phyloP scores from a whole-genome alignment of 2,329 filamentous ascomycete species.

The Colletotrichum zoysiae region DNA sequence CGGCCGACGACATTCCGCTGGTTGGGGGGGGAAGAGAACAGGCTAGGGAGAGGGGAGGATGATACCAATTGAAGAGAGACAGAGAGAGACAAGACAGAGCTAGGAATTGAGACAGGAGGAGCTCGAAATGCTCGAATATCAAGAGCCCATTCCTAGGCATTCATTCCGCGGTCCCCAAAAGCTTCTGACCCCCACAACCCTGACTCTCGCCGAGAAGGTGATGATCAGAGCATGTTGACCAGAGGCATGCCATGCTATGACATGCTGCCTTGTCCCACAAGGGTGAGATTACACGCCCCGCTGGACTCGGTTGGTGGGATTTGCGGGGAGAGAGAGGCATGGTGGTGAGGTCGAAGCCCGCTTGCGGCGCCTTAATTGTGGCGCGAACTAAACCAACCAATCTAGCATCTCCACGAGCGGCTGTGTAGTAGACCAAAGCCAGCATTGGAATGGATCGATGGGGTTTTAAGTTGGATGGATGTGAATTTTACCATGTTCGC shows the following conservation, averaged over 20 bases:
- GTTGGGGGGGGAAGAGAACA: not conserved
- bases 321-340: too few relatives aligned
- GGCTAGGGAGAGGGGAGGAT: conserved; percentile 33
- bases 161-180: conserved; percentile 4
- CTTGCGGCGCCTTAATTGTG: conserved; percentile 19
- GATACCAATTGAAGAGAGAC: conserved; percentile 29
- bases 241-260: not conserved
- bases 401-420: not conserved
- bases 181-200: not conserved
- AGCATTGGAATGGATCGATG: too few relatives aligned
- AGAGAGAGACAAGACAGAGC: not conserved
- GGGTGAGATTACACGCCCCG: not conserved
- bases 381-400: not conserved
- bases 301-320: not conserved
- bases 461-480: too few relatives aligned
- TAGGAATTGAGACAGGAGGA: conserved; percentile 16
- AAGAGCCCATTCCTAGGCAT: conserved; percentile 39
- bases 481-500: too few relatives aligned
- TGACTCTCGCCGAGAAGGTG: not conserved
- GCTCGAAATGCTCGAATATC: conserved; percentile 40
- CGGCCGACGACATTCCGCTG: not conserved
- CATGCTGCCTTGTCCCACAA: not conserved
- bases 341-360: conserved; percentile 19
- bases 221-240: not conserved
- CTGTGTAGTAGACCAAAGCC: too few relatives aligned